Percentiles rank a stretch among this genome's conserved stretches.
Conservation (phyloP, 352 stramenopile species). For the Lagenidium sp. region DNA sequence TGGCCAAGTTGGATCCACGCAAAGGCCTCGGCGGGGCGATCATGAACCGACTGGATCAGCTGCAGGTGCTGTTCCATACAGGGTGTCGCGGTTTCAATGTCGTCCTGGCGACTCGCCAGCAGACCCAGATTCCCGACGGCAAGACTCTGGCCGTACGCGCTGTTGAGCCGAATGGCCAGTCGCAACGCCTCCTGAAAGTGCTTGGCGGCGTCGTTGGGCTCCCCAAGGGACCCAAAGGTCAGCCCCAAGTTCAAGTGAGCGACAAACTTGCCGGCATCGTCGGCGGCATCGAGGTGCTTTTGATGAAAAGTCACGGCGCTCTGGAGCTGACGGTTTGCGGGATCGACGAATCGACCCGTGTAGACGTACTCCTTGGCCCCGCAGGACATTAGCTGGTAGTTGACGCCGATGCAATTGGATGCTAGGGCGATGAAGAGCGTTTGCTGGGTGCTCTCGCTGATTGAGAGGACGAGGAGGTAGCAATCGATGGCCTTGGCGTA, state of each 20-base stretch:
- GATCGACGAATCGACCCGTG: conserved; percentile 61
- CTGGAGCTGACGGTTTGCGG: conserved; percentile 31
- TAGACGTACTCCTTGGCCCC: conserved; percentile 53
- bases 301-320: conserved; percentile 54
- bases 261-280: conserved; percentile 85
- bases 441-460: conserved; percentile 78
- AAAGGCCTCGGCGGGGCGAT: conserved; percentile 67
- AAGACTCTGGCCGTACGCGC: conserved; percentile 76
- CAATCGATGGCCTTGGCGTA: conserved; percentile 77
- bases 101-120: conserved; percentile 75
- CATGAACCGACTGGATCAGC: conserved; percentile 78
- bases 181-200: conserved; percentile 85
- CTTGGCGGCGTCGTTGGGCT: conserved; percentile 59
- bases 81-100: conserved; percentile 61
- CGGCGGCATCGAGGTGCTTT: conserved; percentile 67
- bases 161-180: conserved; percentile 79
- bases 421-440: conserved; percentile 64
- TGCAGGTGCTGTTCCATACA: conserved; percentile 89
- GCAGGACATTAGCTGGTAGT: conserved; percentile 75
- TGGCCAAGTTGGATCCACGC: conserved; percentile 83
- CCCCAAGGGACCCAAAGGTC: conserved; percentile 52
- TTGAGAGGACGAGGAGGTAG: conserved; percentile 80
- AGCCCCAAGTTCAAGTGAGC: conserved; percentile 81
- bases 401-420: conserved; percentile 84
- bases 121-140: conserved; percentile 84